Base-by-base conservation (phyloP, 2,329 filamentous ascomycete genomes). In the Fusarium palustre region DNA sequence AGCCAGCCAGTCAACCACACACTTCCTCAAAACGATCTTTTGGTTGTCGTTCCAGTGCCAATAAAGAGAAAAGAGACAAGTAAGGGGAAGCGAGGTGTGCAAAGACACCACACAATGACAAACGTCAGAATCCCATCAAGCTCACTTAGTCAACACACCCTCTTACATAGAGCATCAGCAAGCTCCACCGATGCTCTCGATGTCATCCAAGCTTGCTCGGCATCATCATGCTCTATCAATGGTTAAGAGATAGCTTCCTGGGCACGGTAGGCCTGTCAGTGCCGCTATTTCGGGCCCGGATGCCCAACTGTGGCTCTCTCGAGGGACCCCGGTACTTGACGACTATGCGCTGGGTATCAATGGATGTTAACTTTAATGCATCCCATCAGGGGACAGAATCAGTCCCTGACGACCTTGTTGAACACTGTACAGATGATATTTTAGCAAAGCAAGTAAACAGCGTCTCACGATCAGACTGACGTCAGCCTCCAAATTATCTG, bases 271-370 rank as follows among this genome's bases (percentile, higher is more conserved):
- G 47, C 42, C 39, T 39, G 64, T 50, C 28, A 50, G 39, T 49
- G 13, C 41, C 50, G 22, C 41, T 38, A 22, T 55, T 41, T 48
- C 31, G 49, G 47, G 45, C 30, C 38, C 41, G 33, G 55, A 52
- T 66, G 62, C 70, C 68, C 55, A 65, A 73, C 34, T 58, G 58
- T 62, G 57, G 55, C 49, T 55, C 57, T 47, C 45, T 15, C 28
- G 54, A 55, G 16, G 53, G 52, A 50, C 49, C 54, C 62, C 36
- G 59, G 65, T 31, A 39, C 30, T 38, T 20, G 31, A 49, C 13
- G 33, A 45, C 46, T 38, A 42, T 57, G 41, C 59, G 61, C 54
- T 52, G 48, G 61, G 56, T 62, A 52, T 42, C 39, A 54, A 54
- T 24, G 30, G 25, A 47, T 42, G 28, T 30, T 38, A 12, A 47